These are phyloP conservation scores for Colletotrichum cuscutae DNA, from an alignment of 2,329 filamentous ascomycete species.

Conservation along the genomic window DNA sequence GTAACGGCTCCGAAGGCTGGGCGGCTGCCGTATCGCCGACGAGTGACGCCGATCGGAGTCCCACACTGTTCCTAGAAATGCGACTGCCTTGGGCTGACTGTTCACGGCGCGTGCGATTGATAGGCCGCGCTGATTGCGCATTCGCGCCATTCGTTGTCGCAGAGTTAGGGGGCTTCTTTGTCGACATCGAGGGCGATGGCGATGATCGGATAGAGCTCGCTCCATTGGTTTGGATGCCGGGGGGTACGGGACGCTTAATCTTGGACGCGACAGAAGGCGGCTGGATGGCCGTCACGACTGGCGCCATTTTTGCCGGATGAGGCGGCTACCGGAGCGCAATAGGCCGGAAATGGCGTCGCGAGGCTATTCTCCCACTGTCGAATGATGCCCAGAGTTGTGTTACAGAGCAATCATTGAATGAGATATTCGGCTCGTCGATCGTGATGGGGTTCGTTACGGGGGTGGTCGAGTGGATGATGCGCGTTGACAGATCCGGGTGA, in stretches of 20 bases:
- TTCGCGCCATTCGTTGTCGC: conserved; percentile 55
- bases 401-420: conserved; percentile 23
- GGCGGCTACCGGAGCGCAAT: conserved; percentile 23
- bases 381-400: conserved; percentile 9
- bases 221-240: conserved; percentile 75
- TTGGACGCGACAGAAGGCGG: conserved; percentile 61
- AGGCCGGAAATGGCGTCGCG: conserved; percentile 7
- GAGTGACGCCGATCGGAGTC: conserved; percentile 59
- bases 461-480: conserved; percentile 15
- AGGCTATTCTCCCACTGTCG: conserved; percentile 4
- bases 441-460: conserved; percentile 6
- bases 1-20: conserved; percentile 56
- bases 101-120: conserved; percentile 70
- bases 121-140: conserved; percentile 53
- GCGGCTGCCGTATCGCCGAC: conserved; percentile 52
- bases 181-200: conserved; percentile 66
- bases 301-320: conserved; percentile 57
- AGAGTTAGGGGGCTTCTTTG: conserved; percentile 62
- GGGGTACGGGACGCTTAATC: conserved; percentile 74
- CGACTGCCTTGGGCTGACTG: conserved; percentile 57
- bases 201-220: conserved; percentile 67
- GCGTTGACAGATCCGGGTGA: conserved; percentile 31
- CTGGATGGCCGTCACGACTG: conserved; percentile 60
- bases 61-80: conserved; percentile 61
- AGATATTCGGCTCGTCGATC: conserved; percentile 18